These are phyloP conservation scores for Heritiera fomes DNA, from an alignment of 345 rosid genomes.

Conservation along the genomic window DNA sequence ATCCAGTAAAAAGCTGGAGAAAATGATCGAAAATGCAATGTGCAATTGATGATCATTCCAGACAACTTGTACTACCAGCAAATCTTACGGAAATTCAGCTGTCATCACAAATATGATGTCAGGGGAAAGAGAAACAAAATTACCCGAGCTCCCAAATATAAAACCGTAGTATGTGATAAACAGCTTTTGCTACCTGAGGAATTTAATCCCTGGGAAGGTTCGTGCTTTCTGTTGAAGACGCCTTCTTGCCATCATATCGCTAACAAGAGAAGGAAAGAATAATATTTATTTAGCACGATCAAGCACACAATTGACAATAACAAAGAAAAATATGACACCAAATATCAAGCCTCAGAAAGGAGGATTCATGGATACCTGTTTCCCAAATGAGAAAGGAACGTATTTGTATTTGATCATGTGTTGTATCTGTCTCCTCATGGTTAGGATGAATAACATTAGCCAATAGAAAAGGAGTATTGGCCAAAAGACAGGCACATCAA, in stretches of 20 bases:
- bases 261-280: constrained; percentile 30
- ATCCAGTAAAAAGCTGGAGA: constrained; percentile 21
- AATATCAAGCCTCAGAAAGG: background rate
- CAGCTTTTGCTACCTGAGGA: constrained; percentile 26
- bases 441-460: constrained; percentile 68
- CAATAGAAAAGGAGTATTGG: constrained; percentile 96
- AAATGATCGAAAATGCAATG: constrained; percentile 17
- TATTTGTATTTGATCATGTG: constrained; percentile 96
- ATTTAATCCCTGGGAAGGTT: constrained; percentile 45
- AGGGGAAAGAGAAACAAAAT: background rate
- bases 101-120: constrained; percentile 17
- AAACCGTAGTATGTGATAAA: background rate
- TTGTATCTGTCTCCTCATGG: constrained; percentile 86
- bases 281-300: background rate
- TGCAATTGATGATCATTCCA: constrained; percentile 19
- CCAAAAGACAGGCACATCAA: constrained; percentile 97
- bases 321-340: background rate
- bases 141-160: background rate
- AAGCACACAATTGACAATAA: background rate
- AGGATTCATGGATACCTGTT: constrained; percentile 53
- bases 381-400: constrained; percentile 88
- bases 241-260: constrained; percentile 67
- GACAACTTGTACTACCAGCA: constrained; percentile 22
- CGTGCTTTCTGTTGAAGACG: constrained; percentile 47
- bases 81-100: constrained; percentile 25